Conservation (phyloP, 1,139 yeast species). For the Zhuliangozyma parablackwelliae region DNA sequence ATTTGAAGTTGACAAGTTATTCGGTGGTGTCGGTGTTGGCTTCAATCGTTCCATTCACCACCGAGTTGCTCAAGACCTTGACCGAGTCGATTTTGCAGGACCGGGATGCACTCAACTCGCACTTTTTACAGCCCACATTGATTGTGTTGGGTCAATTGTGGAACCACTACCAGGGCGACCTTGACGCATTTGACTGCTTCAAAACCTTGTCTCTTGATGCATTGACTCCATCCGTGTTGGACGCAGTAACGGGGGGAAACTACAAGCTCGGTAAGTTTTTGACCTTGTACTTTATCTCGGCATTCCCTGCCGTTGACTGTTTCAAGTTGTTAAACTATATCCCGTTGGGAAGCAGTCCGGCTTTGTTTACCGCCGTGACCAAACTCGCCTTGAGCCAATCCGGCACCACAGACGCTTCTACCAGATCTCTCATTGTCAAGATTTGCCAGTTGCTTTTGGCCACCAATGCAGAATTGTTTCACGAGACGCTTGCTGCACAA, state of each 20-base stretch:
- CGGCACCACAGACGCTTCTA: conserved; percentile 14
- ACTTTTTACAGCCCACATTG: conserved; percentile 27
- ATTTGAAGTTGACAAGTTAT: conserved; percentile 78
- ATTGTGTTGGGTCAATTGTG: conserved; percentile 42
- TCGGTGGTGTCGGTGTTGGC: conserved; percentile 75
- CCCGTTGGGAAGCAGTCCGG: conserved; percentile 13
- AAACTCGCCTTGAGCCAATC: conserved; percentile 20
- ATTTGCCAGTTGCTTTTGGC: conserved; percentile 44
- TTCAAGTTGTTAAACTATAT: conserved; percentile 20
- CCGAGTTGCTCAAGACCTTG: conserved; percentile 62
- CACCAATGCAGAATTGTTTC: conserved; percentile 36
- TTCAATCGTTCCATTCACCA: conserved; percentile 64
- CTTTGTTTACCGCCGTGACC: conserved; percentile 19
- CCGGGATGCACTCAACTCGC: conserved; percentile 15
- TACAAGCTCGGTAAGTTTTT: conserved; percentile 31
- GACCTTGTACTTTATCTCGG: conserved; percentile 22
- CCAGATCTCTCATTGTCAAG: conserved; percentile 30
- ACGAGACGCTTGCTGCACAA: conserved; percentile 31
- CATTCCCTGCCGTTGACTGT: conserved; percentile 14
- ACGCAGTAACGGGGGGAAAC: conserved; percentile 19
- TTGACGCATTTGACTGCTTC: conserved; percentile 14
- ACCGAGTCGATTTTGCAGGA: conserved; percentile 53
- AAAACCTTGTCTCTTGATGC: conserved; percentile 9
- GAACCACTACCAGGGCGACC: conserved; percentile 23
- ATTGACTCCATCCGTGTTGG: conserved; percentile 4